These are phyloP conservation scores for Mallotus nudiflorus DNA, from an alignment of 345 rosid genomes.

Conservation along the genomic window DNA sequence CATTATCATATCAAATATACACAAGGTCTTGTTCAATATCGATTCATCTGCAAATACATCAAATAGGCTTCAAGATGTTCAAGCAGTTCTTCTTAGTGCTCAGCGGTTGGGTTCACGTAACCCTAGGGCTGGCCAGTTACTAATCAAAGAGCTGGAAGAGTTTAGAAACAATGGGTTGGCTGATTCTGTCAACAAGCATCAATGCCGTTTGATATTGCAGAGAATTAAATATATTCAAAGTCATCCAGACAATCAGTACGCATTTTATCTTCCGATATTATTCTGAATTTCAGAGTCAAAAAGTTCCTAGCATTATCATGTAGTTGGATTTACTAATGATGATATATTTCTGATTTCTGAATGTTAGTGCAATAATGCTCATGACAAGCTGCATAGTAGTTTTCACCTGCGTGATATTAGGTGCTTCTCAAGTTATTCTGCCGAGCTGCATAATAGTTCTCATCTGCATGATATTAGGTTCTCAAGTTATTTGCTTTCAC, in stretches of 20 bases:
- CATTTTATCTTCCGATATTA: not conserved
- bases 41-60: conserved; percentile 76
- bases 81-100: conserved; percentile 84
- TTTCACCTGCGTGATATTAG: not conserved
- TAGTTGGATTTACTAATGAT: conserved; percentile 12
- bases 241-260: conserved; percentile 77
- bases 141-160: conserved; percentile 92
- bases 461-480: not conserved
- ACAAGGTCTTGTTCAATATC: conserved; percentile 77
- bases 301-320: not conserved
- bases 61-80: conserved; percentile 92
- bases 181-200: conserved; percentile 95
- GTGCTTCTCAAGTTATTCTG: not conserved
- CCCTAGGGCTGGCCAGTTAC: conserved; percentile 74
- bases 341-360: conserved; percentile 14
- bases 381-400: not conserved
- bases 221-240: conserved; percentile 73
- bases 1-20: conserved; percentile 76
- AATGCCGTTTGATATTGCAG: conserved; percentile 86
- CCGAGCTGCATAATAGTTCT: not conserved
- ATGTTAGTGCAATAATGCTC: not conserved
- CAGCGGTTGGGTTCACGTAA: conserved; percentile 90
- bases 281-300: conserved; percentile 1
- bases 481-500: not conserved
- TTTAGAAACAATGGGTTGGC: conserved; percentile 72